Evolutionary conservation across 1,139 yeast species (phyloP).

Genomic region (Entelexis paramagnoliae): DNA sequence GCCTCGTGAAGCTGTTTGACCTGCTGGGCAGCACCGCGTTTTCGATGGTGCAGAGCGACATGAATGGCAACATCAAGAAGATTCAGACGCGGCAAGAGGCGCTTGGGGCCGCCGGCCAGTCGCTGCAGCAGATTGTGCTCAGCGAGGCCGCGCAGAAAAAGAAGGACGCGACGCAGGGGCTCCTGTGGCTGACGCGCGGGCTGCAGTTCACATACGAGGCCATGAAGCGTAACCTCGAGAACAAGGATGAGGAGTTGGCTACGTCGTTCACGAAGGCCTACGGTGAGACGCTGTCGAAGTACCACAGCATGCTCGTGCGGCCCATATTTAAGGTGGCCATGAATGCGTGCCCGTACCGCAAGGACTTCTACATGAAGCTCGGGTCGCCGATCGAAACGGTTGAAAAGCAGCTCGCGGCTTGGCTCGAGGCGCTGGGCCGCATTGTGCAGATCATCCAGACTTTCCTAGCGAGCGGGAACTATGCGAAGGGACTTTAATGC

Average conservation of each 20-base stretch:
- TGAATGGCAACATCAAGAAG: constrained; percentile 77
- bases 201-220: constrained; percentile 83
- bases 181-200: constrained; percentile 74
- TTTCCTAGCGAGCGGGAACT: constrained; percentile 69
- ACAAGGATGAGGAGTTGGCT: constrained; percentile 54
- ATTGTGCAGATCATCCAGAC: constrained; percentile 65
- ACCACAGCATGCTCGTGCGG: constrained; percentile 70
- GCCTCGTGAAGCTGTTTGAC: constrained; percentile 68
- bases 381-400: constrained; percentile 54
- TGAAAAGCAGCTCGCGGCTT: constrained; percentile 48
- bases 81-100: constrained; percentile 55
- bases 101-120: constrained; percentile 38
- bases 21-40: constrained; percentile 79
- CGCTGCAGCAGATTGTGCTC: constrained; percentile 68
- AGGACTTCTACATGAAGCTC: constrained; percentile 70
- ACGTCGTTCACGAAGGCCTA: constrained; percentile 77
- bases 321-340: constrained; percentile 87
- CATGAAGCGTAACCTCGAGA: constrained; percentile 63
- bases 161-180: constrained; percentile 83
- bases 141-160: constrained; percentile 52
- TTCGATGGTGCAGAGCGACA: constrained; percentile 73
- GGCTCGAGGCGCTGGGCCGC: constrained; percentile 69
- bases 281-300: constrained; percentile 64
- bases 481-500: constrained; percentile 70
- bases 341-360: constrained; percentile 92